Percentiles rank a stretch among this genome's conserved stretches.
These are phyloP conservation scores for Rhododendron simsii DNA, from an alignment of 148 eudicot genomes.

Conservation along the genomic window DNA sequence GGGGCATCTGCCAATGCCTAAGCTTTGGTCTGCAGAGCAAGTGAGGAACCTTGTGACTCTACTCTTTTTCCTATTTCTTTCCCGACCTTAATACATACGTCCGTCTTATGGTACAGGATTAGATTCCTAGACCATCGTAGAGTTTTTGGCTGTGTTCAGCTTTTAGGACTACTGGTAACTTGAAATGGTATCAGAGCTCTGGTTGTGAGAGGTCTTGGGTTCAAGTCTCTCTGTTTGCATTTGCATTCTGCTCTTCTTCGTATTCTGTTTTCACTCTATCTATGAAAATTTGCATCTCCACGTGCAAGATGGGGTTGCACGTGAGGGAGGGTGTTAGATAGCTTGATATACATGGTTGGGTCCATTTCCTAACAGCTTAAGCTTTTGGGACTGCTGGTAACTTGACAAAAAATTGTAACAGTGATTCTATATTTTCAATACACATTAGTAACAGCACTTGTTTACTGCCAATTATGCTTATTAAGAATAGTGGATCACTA, in stretches of 20 bases:
- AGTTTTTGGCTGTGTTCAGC: not conserved
- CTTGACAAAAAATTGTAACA: not conserved
- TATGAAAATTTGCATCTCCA: too few relatives aligned
- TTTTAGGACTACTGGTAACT: not conserved
- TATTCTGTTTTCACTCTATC: too few relatives aligned
- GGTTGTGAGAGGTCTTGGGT: too few relatives aligned
- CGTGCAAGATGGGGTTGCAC: too few relatives aligned
- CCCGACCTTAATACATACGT: not conserved
- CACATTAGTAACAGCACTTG: not conserved
- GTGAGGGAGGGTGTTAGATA: not conserved
- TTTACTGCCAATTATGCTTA: not conserved
- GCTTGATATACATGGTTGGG: not conserved
- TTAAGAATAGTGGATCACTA: not conserved
- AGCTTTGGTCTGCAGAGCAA: constrained; percentile 93
- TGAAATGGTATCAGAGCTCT: too few relatives aligned
- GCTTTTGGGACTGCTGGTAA: not conserved
- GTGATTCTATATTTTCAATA: not conserved
- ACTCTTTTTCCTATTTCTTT: not conserved
- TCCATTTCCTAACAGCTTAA: not conserved
- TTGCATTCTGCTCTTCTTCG: too few relatives aligned
- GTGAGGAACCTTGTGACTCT: constrained; percentile 29
- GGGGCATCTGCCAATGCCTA: constrained; percentile 67
- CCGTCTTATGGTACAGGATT: not conserved
- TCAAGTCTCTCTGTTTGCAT: too few relatives aligned
- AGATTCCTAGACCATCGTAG: not conserved